Conservation (phyloP, 192 early-diverging fungal genomes). For the Geranomyces variabilis region DNA sequence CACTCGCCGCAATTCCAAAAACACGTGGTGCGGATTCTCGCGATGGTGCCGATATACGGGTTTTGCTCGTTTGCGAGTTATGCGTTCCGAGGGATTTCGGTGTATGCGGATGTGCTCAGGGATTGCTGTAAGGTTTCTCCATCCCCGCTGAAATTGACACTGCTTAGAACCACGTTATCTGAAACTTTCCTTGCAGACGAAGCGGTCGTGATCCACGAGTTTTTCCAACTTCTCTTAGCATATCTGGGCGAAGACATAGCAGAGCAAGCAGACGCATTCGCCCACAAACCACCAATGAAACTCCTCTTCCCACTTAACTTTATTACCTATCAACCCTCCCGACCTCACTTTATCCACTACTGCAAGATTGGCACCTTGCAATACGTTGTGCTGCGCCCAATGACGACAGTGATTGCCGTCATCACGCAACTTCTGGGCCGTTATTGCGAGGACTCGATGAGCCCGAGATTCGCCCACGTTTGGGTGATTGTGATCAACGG, state of each 20-base stretch:
- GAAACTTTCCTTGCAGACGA: neutral
- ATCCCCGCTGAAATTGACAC: no score
- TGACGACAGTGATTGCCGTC: slow-evolving; percentile 65
- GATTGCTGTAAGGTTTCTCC: slow-evolving; percentile 33
- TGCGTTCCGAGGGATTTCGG: slow-evolving; percentile 63
- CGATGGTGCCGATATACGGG: slow-evolving; percentile 76
- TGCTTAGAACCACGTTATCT: neutral
- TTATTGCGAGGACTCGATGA: slow-evolving; percentile 67
- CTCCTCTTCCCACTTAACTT: slow-evolving; percentile 53
- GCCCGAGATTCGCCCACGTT: slow-evolving; percentile 66
- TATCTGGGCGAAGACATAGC: slow-evolving; percentile 17
- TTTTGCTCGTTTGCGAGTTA: slow-evolving; percentile 70
- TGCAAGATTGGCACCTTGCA: slow-evolving; percentile 71
- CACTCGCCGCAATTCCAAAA: slow-evolving; percentile 60
- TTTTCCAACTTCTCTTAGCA: slow-evolving; percentile 19
- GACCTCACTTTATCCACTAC: slow-evolving; percentile 55
- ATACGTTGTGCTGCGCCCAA: slow-evolving; percentile 69
- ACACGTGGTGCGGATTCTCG: slow-evolving; percentile 55
- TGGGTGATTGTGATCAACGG: slow-evolving; percentile 70
- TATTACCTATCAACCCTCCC: slow-evolving; percentile 65
- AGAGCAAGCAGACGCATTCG: slow-evolving; percentile 14
- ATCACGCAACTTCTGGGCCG: slow-evolving; percentile 50
- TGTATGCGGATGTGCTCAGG: slow-evolving; percentile 60
- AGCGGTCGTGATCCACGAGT: slow-evolving; percentile 21
- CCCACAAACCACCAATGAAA: slow-evolving; percentile 4